phyloP scores from a whole-genome alignment of 192 early-diverging fungal species.

The Linnemannia elongata region DNA sequence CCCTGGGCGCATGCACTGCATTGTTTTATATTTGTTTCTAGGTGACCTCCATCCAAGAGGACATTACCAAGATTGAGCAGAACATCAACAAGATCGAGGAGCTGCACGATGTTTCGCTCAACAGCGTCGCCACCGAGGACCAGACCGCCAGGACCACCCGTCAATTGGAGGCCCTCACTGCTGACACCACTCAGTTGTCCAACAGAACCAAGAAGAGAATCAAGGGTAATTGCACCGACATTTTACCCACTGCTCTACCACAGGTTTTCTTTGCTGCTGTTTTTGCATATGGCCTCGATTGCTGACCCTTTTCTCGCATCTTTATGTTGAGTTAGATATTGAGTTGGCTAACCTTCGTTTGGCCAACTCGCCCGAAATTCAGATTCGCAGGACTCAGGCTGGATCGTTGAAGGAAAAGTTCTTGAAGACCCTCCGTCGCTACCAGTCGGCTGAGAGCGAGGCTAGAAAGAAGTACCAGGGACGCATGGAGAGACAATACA shows the following conservation, averaged over 20 bases:
- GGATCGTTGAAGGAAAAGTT: conserved; percentile 72
- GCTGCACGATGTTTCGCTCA: conserved; percentile 56
- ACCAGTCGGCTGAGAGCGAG: conserved; percentile 83
- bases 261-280: no score
- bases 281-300: neutral
- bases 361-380: conserved; percentile 33
- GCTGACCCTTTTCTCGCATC: neutral
- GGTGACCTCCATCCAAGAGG: conserved; percentile 56
- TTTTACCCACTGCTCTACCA: neutral
- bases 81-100: conserved; percentile 57
- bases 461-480: conserved; percentile 90
- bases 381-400: conserved; percentile 59
- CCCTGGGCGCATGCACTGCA: neutral
- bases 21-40: neutral
- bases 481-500: conserved; percentile 86
- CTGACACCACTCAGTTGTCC: conserved; percentile 53
- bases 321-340: conserved; percentile 18
- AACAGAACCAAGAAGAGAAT: conserved; percentile 65
- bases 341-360: conserved; percentile 49
- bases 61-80: conserved; percentile 48
- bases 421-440: conserved; percentile 78
- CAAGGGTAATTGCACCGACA: conserved; percentile 35
- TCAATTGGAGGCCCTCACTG: conserved; percentile 53
- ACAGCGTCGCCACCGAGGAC: conserved; percentile 50
- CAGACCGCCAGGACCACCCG: conserved; percentile 41